phyloP scores from a whole-genome alignment of 164 flowering plant genomes.

The Annona squamosa region DNA sequence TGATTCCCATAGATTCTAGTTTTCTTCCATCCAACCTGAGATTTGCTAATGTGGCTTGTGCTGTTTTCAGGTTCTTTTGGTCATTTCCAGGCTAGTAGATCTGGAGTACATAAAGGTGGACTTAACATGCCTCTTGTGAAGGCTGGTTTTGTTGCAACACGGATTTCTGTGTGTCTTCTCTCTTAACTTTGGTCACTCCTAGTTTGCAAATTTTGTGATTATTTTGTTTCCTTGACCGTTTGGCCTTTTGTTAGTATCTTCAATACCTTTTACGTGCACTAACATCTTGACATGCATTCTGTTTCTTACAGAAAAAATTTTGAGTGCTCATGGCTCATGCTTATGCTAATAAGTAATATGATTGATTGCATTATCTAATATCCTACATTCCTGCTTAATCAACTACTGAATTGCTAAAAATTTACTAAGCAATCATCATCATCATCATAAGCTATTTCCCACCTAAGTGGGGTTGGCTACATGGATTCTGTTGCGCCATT shows the following conservation, averaged over 20 bases:
- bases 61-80: slow-evolving; percentile 86
- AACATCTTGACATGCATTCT: too few relatives aligned
- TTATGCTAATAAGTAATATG: too few relatives aligned
- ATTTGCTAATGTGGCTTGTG: background rate
- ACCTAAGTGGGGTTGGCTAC: too few relatives aligned
- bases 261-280: too few relatives aligned
- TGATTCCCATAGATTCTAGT: background rate
- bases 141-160: slow-evolving; percentile 99
- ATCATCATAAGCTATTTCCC: too few relatives aligned
- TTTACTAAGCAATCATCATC: too few relatives aligned
- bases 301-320: too few relatives aligned
- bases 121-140: slow-evolving; percentile 62
- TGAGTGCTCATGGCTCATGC: too few relatives aligned
- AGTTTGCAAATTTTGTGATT: background rate
- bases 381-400: too few relatives aligned
- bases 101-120: slow-evolving; percentile 96
- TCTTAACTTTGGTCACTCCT: background rate
- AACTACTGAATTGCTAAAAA: too few relatives aligned
- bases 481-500: too few relatives aligned
- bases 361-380: too few relatives aligned
- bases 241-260: background rate
- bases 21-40: background rate
- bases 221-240: background rate
- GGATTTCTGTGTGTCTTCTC: slow-evolving; percentile 72
- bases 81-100: slow-evolving; percentile 95